phyloP scores from a whole-genome alignment of 2,329 filamentous ascomycete genomes.

The Fonsecaea nubica region DNA sequence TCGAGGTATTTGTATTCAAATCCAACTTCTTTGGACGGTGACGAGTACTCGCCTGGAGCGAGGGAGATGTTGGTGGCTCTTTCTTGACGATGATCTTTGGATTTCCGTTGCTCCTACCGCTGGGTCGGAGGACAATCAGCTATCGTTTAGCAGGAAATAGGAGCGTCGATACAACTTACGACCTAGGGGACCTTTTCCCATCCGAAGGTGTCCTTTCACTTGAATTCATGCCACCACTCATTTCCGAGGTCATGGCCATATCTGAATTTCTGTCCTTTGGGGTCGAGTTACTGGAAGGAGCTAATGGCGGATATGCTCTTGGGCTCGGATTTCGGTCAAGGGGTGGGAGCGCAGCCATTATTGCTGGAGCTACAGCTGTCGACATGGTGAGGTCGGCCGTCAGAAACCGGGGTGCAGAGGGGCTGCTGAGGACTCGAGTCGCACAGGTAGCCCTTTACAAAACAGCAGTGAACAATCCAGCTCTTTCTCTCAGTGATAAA shows the following conservation, averaged over 20 bases:
- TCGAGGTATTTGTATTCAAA: slow-evolving; percentile 66
- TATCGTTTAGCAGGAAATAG: slow-evolving; percentile 35
- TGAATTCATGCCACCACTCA: slow-evolving; percentile 14
- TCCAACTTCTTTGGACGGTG: slow-evolving; percentile 80
- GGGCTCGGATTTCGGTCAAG: slow-evolving; percentile 55
- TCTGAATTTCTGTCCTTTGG: slow-evolving; percentile 36
- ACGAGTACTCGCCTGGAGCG: slow-evolving; percentile 70
- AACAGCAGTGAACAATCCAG: slow-evolving; percentile 11
- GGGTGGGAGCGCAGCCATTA: slow-evolving; percentile 52
- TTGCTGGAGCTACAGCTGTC: slow-evolving; percentile 56
- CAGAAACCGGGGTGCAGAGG: background rate
- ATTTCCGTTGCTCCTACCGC: slow-evolving; percentile 56
- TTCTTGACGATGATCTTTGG: slow-evolving; percentile 96
- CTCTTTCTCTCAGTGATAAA: slow-evolving; percentile 3
- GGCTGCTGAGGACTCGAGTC: background rate
- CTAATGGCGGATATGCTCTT: slow-evolving; percentile 51
- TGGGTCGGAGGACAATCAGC: slow-evolving; percentile 38
- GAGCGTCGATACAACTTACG: slow-evolving; percentile 50
- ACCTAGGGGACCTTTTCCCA: slow-evolving; percentile 62
- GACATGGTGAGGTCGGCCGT: slow-evolving; percentile 48
- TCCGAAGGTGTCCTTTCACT: slow-evolving; percentile 47
- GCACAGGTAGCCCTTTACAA: background rate
- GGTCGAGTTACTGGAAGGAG: slow-evolving; percentile 45
- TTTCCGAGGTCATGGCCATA: slow-evolving; percentile 23
- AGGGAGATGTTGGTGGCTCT: slow-evolving; percentile 83